Conservation (phyloP, 345 rosid species). For the Pugionium dolabratum region DNA sequence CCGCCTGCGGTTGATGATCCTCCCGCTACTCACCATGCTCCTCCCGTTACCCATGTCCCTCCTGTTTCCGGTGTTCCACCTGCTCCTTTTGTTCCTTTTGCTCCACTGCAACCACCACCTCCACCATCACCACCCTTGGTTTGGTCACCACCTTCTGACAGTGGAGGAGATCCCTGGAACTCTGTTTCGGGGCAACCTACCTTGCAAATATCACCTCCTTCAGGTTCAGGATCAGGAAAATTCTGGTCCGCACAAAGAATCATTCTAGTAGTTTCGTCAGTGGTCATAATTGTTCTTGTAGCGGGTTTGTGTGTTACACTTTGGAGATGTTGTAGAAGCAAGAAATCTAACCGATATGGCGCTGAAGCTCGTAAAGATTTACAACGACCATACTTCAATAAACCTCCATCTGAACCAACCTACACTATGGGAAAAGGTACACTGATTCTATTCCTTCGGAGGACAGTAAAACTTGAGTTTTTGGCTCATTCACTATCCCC, state of each 20-base stretch:
- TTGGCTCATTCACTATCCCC: constrained; percentile 10
- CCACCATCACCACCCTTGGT: constrained; percentile 35
- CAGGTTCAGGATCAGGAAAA: constrained; percentile 40
- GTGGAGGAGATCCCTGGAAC: constrained; percentile 35
- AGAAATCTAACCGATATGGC: constrained; percentile 36
- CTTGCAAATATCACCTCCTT: constrained; percentile 43
- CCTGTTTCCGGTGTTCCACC: constrained; percentile 52
- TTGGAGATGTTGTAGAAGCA: constrained; percentile 53
- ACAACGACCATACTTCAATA: constrained; percentile 42
- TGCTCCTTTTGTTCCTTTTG: constrained; percentile 35
- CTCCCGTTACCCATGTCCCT: constrained; percentile 43
- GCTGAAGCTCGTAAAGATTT: constrained; percentile 29
- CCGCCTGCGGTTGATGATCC: constrained; percentile 51
- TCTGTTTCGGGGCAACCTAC: constrained; percentile 44
- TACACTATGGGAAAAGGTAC: constrained; percentile 53
- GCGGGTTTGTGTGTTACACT: constrained; percentile 51
- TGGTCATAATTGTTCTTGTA: constrained; percentile 43
- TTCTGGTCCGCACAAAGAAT: constrained; percentile 47
- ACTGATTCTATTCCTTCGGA: constrained; percentile 6
- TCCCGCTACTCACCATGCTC: constrained; percentile 52
- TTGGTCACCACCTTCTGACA: constrained; percentile 46
- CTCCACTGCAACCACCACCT: constrained; percentile 52
- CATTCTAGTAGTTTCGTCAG: constrained; percentile 49
- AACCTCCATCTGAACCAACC: constrained; percentile 42
- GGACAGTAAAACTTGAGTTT: constrained; percentile 1